These are phyloP conservation scores for Neospermospora avenae DNA, from an alignment of 2,329 filamentous ascomycete genomes.

Conservation along the genomic window DNA sequence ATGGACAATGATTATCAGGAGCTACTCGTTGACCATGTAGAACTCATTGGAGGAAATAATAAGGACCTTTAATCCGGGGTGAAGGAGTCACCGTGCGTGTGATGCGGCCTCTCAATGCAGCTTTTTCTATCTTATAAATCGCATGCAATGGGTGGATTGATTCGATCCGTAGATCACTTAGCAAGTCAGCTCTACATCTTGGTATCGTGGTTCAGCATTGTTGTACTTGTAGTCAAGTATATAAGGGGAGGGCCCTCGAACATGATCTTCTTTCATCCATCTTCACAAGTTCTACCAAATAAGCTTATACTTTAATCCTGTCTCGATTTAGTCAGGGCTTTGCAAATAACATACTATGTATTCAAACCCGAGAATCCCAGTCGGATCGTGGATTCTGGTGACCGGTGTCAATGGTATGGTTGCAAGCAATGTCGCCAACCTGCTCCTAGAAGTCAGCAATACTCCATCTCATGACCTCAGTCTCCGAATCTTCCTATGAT, in stretches of 20 bases:
- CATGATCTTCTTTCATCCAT: not conserved
- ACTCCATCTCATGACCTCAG: not conserved
- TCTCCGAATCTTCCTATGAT: not conserved
- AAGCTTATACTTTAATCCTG: not conserved
- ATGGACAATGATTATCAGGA: not conserved
- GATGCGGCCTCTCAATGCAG: not conserved
- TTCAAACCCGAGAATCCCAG: slow-evolving; percentile 4
- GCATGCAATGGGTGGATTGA: not conserved
- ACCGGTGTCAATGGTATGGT: slow-evolving; percentile 43
- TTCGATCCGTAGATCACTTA: not conserved
- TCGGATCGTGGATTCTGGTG: slow-evolving; percentile 36
- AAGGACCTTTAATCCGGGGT: not conserved
- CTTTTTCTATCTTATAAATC: not conserved
- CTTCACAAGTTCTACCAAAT: not conserved
- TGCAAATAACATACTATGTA: not conserved
- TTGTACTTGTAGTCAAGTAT: not conserved
- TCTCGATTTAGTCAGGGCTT: not conserved
- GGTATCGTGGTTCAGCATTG: no score
- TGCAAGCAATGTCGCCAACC: slow-evolving; percentile 39
- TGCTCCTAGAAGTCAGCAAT: slow-evolving; percentile 34
- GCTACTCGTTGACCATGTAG: not conserved
- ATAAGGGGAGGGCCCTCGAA: not conserved
- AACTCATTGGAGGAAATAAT: not conserved
- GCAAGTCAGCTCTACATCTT: not conserved
- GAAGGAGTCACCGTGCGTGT: not conserved